Percentiles rank a stretch among this genome's conserved stretches.
Evolutionary conservation across 345 rosid genomes (phyloP).

Genomic region (Bruguiera gymnorhiza): DNA sequence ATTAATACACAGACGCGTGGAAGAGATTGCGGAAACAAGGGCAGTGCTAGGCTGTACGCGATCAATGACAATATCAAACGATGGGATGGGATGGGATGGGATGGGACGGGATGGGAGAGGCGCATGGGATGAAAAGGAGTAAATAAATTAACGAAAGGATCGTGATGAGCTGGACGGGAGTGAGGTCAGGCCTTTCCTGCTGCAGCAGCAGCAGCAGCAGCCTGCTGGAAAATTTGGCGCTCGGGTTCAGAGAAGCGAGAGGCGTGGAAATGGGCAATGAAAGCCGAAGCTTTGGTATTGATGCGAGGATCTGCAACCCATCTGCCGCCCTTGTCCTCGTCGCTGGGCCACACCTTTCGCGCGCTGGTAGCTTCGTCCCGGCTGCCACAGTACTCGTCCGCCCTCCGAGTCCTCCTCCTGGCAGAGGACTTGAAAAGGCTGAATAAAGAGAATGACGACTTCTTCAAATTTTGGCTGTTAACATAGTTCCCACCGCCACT

Average conservation of each 20-base stretch:
- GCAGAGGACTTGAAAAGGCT: conserved; percentile 32
- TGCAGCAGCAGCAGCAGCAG: neutral
- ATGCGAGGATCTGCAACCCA: conserved; percentile 50
- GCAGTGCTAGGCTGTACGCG: too few species aligned
- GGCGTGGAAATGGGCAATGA: conserved; percentile 54
- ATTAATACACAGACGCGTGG: too few species aligned
- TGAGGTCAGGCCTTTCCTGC: neutral
- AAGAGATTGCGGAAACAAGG: too few species aligned
- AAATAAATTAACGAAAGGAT: too few species aligned
- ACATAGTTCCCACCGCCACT: neutral
- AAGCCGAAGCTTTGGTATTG: conserved; percentile 38
- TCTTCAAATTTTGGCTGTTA: conserved; percentile 20
- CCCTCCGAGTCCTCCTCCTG: conserved; percentile 23
- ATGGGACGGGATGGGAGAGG: too few species aligned
- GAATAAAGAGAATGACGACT: conserved; percentile 28
- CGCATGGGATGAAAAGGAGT: too few species aligned
- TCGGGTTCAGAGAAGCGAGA: conserved; percentile 44
- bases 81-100: too few species aligned
- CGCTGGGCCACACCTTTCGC: conserved; percentile 29
- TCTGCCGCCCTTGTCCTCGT: conserved; percentile 35
- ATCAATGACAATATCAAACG: too few species aligned
- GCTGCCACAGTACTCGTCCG: neutral
- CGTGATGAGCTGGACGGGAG: neutral
- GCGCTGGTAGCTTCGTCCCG: conserved; percentile 13
- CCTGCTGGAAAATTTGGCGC: conserved; percentile 25